A percentile compares a stretch with the other conserved stretches of the same genome.
These are phyloP conservation scores for Dysphania ambrosioides DNA, from an alignment of 148 eudicot genomes.

Conservation along the genomic window DNA sequence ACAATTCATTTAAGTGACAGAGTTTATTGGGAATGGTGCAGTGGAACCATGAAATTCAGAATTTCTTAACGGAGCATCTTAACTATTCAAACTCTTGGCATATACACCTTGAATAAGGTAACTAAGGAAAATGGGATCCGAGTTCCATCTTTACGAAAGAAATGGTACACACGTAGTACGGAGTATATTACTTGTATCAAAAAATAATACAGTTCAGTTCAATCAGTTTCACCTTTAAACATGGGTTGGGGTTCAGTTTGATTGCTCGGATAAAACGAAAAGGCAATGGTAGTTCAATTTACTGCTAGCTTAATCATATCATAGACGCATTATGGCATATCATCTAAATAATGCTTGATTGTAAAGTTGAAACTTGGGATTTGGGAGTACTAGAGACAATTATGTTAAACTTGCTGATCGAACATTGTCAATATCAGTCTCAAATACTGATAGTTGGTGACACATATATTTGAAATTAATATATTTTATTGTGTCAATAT, in stretches of 20 bases:
- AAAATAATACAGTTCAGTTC: too few relatives aligned
- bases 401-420: neutral
- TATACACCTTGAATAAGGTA: too few relatives aligned
- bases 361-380: neutral
- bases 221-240: too few relatives aligned
- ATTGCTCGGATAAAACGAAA: too few relatives aligned
- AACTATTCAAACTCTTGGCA: neutral
- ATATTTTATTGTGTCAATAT: too few relatives aligned
- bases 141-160: neutral
- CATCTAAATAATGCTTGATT: neutral
- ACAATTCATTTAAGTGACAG: neutral
- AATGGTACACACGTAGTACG: neutral
- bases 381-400: neutral
- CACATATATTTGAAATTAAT: too few relatives aligned
- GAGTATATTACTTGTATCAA: too few relatives aligned
- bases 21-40: neutral
- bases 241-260: neutral
- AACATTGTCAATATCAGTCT: neutral
- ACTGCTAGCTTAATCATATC: too few relatives aligned
- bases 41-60: neutral
- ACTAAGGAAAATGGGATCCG: too few relatives aligned
- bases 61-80: neutral
- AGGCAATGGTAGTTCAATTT: too few relatives aligned
- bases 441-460: too few relatives aligned
- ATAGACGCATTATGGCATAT: too few relatives aligned